These are phyloP conservation scores for Closterium sp. DNA, from an alignment of 139 green algal species.

Conservation along the genomic window DNA sequence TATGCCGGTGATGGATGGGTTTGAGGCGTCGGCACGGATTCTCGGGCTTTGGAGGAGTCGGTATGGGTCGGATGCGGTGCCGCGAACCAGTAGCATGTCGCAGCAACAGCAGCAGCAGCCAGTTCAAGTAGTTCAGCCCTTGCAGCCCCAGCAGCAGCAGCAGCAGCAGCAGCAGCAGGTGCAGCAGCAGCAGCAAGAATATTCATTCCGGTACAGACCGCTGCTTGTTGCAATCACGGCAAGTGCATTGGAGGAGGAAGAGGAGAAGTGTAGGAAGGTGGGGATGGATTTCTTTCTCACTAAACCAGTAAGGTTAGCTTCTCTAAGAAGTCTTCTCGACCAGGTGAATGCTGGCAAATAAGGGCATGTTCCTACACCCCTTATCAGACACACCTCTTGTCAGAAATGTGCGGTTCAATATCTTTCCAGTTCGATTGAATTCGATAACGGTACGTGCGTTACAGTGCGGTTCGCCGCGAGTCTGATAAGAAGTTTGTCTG, in stretches of 20 bases:
- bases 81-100: background rate
- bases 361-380: no score
- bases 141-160: background rate
- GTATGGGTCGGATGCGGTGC: background rate
- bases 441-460: no score
- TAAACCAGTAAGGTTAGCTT: background rate
- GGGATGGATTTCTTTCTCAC: background rate
- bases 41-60: background rate
- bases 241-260: background rate
- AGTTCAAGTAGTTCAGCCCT: background rate
- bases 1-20: background rate
- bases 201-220: background rate
- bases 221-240: background rate
- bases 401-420: no score
- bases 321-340: background rate
- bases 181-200: background rate
- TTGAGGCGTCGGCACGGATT: background rate
- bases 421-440: no score
- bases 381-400: no score
- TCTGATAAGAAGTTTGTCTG: no score
- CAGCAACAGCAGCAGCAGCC: background rate
- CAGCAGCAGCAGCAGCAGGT: background rate
- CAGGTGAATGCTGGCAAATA: background rate
- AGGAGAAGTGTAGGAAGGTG: background rate
- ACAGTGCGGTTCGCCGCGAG: no score